phyloP scores from a whole-genome alignment of 2,329 filamentous ascomycete genomes.

The Fusarium sp. region DNA sequence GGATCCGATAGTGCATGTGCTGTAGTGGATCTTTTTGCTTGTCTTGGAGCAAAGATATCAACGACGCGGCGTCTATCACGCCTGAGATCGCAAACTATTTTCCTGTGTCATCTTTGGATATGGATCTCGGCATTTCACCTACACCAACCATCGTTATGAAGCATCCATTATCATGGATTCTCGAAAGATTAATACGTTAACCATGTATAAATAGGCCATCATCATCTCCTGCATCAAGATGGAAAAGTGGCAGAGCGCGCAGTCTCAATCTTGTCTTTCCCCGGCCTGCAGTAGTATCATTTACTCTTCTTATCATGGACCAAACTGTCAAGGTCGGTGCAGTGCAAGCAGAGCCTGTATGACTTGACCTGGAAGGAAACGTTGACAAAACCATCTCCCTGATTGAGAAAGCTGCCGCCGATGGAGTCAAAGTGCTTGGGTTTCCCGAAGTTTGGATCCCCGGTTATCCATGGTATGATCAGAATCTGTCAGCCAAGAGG shows the following conservation, averaged over 20 bases:
- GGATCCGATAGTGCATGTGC: accelerated
- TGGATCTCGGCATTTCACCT: neutral
- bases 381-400: neutral
- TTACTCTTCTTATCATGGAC: neutral
- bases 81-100: neutral
- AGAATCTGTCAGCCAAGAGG: neutral
- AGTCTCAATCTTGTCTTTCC: neutral
- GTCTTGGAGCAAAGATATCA: neutral
- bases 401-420: neutral
- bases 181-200: too few species aligned
- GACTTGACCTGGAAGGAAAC: neutral
- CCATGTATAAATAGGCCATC: neutral
- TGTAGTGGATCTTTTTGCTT: neutral
- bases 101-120: neutral
- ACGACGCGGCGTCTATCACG: accelerated
- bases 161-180: neutral
- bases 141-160: neutral
- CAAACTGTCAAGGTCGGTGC: neutral
- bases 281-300: accelerated
- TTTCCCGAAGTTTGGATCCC: constrained; percentile 3
- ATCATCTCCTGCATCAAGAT: neutral
- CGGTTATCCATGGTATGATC: neutral
- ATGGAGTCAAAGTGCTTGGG: neutral
- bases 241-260: neutral
- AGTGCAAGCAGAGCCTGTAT: neutral